Conservation (phyloP, 2,329 filamentous ascomycete species). For the Epichloe gansuensis region DNA sequence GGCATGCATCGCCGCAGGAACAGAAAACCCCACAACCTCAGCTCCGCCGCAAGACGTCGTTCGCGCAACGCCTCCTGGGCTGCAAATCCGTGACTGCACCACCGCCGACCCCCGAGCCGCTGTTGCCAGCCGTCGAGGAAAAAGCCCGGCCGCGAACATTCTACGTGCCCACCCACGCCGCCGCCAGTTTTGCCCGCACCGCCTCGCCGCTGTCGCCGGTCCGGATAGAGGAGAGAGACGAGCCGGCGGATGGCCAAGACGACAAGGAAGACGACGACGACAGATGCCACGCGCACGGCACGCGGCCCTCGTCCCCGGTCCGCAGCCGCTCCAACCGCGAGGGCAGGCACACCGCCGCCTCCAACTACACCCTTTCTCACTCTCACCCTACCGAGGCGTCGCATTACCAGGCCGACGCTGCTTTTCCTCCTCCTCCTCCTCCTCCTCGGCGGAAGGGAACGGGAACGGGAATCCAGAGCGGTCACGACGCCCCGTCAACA, state of each 20-base stretch:
- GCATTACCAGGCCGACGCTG: too few relatives aligned
- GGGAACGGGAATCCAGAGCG: too few relatives aligned
- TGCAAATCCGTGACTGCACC: neutral
- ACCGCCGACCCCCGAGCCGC: neutral
- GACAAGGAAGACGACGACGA: neutral
- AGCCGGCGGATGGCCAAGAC: neutral
- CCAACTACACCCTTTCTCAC: too few relatives aligned
- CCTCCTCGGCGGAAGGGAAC: too few relatives aligned
- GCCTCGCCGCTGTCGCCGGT: constrained; percentile 9
- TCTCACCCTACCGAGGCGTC: too few relatives aligned
- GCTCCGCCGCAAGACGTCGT: constrained; percentile 5
- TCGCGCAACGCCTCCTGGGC: constrained; percentile 4
- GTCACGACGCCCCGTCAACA: neutral
- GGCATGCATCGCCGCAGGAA: neutral
- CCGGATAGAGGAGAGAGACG: constrained; percentile 9
- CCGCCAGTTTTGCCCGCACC: constrained; percentile 16
- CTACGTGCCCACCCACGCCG: constrained; percentile 20
- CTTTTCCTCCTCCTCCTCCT: too few relatives aligned
- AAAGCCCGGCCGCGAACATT: neutral
- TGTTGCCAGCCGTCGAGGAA: neutral
- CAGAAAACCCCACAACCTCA: neutral
- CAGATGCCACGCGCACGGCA: too few relatives aligned
- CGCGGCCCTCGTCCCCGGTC: too few relatives aligned
- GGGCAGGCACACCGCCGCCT: too few relatives aligned
- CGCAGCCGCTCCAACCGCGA: too few relatives aligned